phyloP scores from a whole-genome alignment of 2,329 filamentous ascomycete species.

The Balansia obtecta region DNA sequence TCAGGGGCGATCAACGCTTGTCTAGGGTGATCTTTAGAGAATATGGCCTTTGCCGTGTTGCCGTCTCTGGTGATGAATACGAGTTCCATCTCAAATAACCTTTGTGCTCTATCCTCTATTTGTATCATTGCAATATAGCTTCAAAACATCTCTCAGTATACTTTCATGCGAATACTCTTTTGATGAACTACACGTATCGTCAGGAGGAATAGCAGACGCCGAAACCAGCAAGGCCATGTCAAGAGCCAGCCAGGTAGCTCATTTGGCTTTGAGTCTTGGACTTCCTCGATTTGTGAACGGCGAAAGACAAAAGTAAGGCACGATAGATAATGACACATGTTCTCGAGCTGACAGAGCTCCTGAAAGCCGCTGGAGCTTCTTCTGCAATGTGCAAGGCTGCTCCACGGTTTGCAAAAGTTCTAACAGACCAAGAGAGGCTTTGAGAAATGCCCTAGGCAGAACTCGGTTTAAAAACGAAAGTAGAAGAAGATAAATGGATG shows the following conservation, averaged over 20 bases:
- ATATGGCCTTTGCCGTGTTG: conserved; percentile 15
- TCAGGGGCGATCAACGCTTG: conserved; percentile 14
- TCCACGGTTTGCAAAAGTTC: conserved; percentile 14
- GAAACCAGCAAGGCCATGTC: conserved; percentile 18
- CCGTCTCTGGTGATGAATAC: conserved; percentile 13
- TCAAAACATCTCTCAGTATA: conserved; percentile 14
- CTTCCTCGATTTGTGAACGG: conserved; percentile 16
- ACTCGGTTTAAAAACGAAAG: conserved; percentile 15
- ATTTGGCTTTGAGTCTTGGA: conserved; percentile 16
- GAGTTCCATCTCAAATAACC: conserved; percentile 16
- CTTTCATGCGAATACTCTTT: too few species aligned
- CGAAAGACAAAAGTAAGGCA: conserved; percentile 17
- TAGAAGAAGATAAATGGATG: conserved; percentile 14
- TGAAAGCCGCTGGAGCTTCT: conserved; percentile 15
- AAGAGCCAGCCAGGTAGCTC: conserved; percentile 15
- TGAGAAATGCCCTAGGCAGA: conserved; percentile 14
- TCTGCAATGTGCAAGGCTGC: conserved; percentile 18
- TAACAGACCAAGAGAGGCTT: conserved; percentile 16
- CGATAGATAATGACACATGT: conserved; percentile 19
- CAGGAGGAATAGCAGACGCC: conserved; percentile 15
- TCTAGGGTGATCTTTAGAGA: conserved; percentile 16
- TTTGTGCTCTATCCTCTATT: conserved; percentile 13
- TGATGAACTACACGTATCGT: conserved; percentile 19
- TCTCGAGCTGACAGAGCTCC: conserved; percentile 15
- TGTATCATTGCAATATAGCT: conserved; percentile 11